These are phyloP conservation scores for Yamadazyma atlantica DNA, from an alignment of 1,139 yeast species.

Conservation along the genomic window DNA sequence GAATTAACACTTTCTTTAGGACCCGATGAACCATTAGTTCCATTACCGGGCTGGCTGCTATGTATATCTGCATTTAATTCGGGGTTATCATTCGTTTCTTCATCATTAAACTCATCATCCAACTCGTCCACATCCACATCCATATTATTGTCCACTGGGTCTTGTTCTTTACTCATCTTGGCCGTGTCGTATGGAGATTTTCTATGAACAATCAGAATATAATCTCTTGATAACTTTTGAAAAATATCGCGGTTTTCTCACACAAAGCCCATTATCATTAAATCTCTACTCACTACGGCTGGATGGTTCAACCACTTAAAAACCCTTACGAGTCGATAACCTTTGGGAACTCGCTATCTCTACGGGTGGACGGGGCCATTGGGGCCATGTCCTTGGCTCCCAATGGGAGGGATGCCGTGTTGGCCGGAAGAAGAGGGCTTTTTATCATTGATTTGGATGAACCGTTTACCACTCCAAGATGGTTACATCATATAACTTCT, in stretches of 20 bases:
- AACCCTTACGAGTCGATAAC: slow-evolving; percentile 48
- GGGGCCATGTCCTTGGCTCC: slow-evolving; percentile 95
- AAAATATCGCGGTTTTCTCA: too few relatives aligned
- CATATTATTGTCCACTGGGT: slow-evolving; percentile 4
- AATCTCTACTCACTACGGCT: neutral
- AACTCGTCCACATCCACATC: slow-evolving; percentile 11
- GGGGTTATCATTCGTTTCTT: slow-evolving; percentile 17
- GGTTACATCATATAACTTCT: slow-evolving; percentile 87
- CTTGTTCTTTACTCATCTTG: slow-evolving; percentile 1
- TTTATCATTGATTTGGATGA: slow-evolving; percentile 91
- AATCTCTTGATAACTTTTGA: too few relatives aligned
- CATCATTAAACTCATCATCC: slow-evolving; percentile 33
- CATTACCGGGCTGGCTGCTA: slow-evolving; percentile 1
- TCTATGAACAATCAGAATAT: too few relatives aligned
- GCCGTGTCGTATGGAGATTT: too few relatives aligned
- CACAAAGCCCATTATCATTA: too few relatives aligned
- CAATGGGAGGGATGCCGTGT: slow-evolving; percentile 87
- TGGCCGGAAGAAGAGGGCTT: slow-evolving; percentile 87
- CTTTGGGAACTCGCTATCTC: slow-evolving; percentile 75
- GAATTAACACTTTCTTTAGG: slow-evolving; percentile 8
- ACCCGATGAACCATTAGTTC: slow-evolving; percentile 10
- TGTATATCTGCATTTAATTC: slow-evolving; percentile 7
- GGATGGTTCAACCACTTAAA: slow-evolving; percentile 12
- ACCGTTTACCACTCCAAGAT: slow-evolving; percentile 92
- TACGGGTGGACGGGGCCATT: slow-evolving; percentile 88